Evolutionary conservation across 441 rosid species (phyloP).

Genomic region (Pelargonium hybrid): DNA sequence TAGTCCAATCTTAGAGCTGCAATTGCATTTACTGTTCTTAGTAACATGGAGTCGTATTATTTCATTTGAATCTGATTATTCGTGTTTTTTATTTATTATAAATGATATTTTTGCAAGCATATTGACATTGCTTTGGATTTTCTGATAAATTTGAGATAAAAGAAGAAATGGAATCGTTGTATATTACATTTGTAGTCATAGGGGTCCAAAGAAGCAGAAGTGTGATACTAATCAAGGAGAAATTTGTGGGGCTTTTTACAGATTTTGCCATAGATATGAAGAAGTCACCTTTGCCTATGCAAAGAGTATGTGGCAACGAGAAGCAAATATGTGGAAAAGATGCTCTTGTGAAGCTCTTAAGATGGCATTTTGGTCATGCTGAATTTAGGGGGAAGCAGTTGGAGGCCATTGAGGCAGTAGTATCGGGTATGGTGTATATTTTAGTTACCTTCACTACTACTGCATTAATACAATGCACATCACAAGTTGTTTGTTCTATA

Average conservation of each 20-base stretch:
- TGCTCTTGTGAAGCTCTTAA: slow-evolving; percentile 61
- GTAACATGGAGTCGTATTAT: not conserved
- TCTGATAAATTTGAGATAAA: not conserved
- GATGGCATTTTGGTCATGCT: slow-evolving; percentile 88
- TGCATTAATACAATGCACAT: not conserved
- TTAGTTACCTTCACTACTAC: not conserved
- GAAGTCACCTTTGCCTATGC: slow-evolving; percentile 60
- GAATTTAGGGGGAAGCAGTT: slow-evolving; percentile 81
- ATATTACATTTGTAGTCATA: not conserved
- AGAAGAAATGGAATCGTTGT: not conserved
- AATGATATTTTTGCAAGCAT: not conserved
- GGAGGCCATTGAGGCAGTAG: slow-evolving; percentile 76
- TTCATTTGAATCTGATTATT: not conserved
- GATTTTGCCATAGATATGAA: slow-evolving; percentile 32
- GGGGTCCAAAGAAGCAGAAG: not conserved
- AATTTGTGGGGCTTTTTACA: not conserved
- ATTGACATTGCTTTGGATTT: not conserved
- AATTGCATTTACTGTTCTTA: not conserved
- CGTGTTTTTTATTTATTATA: not conserved
- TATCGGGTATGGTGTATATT: slow-evolving; percentile 41
- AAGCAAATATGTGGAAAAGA: slow-evolving; percentile 45
- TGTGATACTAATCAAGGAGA: not conserved
- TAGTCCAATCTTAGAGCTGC: not conserved
- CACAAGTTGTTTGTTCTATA: not conserved
- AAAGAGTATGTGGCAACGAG: slow-evolving; percentile 29